Conservation (phyloP, 441 rosid species). For the Erodium trifolium region DNA sequence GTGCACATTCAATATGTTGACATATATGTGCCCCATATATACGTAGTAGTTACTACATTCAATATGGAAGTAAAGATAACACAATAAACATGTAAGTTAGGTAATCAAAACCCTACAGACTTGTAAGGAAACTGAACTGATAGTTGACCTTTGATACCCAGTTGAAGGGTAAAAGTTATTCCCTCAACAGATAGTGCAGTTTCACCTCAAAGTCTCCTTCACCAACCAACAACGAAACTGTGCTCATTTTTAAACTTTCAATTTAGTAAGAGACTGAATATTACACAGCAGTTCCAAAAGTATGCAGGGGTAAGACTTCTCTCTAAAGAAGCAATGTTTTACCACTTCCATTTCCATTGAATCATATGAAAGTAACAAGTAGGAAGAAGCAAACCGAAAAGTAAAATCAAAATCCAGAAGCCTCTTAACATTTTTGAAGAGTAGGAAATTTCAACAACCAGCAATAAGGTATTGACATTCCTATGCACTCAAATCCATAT, state of each 20-base stretch:
- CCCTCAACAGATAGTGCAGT: no score
- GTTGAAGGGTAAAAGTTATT: no score
- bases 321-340: neutral
- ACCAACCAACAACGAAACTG: neutral
- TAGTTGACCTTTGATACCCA: no score
- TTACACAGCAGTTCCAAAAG: no score
- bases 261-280: neutral
- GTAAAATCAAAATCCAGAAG: neutral
- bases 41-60: constrained; percentile 8
- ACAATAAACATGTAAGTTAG: no score
- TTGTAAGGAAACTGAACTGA: neutral
- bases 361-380: neutral
- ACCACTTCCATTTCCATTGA: neutral
- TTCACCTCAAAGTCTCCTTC: neutral
- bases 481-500: neutral
- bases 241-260: neutral
- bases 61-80: neutral
- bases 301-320: no score
- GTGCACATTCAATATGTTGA: neutral
- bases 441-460: neutral
- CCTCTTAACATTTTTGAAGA: neutral
- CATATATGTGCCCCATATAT: constrained; percentile 11
- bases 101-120: neutral
- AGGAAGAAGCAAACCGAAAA: neutral
- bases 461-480: no score